phyloP scores from a whole-genome alignment of 495 filamentous ascomycete genomes.

The Xylaria bambusicola region DNA sequence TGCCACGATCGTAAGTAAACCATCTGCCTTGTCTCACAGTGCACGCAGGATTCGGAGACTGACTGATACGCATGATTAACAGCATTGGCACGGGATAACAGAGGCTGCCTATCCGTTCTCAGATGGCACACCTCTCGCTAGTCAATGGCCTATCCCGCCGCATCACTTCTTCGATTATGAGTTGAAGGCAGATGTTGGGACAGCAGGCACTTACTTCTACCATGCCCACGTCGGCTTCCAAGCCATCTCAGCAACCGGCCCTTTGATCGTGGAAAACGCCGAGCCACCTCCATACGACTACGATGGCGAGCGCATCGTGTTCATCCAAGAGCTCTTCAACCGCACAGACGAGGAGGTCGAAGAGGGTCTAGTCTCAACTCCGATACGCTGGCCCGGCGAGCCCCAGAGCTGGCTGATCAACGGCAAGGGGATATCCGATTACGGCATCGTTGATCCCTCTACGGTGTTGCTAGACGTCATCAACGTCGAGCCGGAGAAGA shows the following conservation, averaged over 20 bases:
- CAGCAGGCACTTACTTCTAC: slow-evolving; percentile 57
- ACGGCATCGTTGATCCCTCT: slow-evolving; percentile 12
- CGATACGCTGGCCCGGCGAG: slow-evolving; percentile 45
- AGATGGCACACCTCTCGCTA: slow-evolving; percentile 51
- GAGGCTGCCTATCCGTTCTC: slow-evolving; percentile 51
- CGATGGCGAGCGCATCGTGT: slow-evolving; percentile 56
- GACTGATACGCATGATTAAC: slow-evolving; percentile 8
- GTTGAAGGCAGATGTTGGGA: slow-evolving; percentile 39
- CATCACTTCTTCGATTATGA: slow-evolving; percentile 61
- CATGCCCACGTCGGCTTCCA: slow-evolving; percentile 59
- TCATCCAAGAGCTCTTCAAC: slow-evolving; percentile 50
- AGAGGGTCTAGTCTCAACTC: slow-evolving; percentile 30
- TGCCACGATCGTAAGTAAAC: slow-evolving; percentile 48
- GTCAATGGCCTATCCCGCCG: slow-evolving; percentile 58
- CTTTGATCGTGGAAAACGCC: slow-evolving; percentile 54
- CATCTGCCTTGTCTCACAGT: neutral
- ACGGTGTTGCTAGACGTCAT: slow-evolving; percentile 42
- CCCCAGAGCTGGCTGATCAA: slow-evolving; percentile 50
- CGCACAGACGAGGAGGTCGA: slow-evolving; percentile 41
- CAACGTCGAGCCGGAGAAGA: slow-evolving; percentile 53
- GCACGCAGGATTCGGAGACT: neutral
- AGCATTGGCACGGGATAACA: slow-evolving; percentile 60
- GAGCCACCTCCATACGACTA: slow-evolving; percentile 43
- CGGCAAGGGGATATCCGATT: slow-evolving; percentile 26
- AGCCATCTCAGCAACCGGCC: slow-evolving; percentile 48